Base-by-base conservation (phyloP, 177 flowering plant species). In the Tripterygium wilfordii region DNA sequence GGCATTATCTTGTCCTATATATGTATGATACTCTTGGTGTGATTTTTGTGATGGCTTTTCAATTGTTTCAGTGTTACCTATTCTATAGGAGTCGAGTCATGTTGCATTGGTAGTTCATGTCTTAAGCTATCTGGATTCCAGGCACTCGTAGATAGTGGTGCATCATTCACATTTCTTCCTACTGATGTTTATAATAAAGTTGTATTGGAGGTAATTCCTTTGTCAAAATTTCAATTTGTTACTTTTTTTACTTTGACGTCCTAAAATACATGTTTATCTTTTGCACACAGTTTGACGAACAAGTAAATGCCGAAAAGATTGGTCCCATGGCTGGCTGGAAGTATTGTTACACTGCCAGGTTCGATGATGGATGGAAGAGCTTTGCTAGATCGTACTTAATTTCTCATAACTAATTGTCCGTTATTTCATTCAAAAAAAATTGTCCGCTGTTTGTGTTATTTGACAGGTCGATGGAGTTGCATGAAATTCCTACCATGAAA, bases 141-240 rank as follows among this genome's bases (percentile, higher is more conserved):
- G 48, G 80, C 83, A 33, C 62, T 65, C 41, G 67, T 88, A 50
- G 96, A 88, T 42, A 88, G 82, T 73, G 96, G 96, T 20, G 35
- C 86, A 30, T 82, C 94, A 1, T 88, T 84, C n/a, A 79, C 91
- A 29, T 79, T 46, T 67, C 75, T 87, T 57, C 91, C 96, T 8
- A 52, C 33, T 50, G 51, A 62, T 30, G 65, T 71, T 3, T 83
- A 72, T 55, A 53, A 73, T 51, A 71, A 53, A 49, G 72, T 83
- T 49, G 66, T 60, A 21, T 19, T 19, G 27, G 89, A 81, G 89
- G 91, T 85, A 64, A 15, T 40, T 42, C n/a, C n/a, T n/a, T n/a
- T n/a, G n/a, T n/a, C n/a, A n/a, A n/a, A n/a, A n/a, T n/a, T n/a
- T n/a, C n/a, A n/a, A n/a, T n/a, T n/a, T n/a, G n/a, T n/a, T n/a